Conservation (phyloP, 192 early-diverging fungal genomes). For the Obelidium mucronatum region DNA sequence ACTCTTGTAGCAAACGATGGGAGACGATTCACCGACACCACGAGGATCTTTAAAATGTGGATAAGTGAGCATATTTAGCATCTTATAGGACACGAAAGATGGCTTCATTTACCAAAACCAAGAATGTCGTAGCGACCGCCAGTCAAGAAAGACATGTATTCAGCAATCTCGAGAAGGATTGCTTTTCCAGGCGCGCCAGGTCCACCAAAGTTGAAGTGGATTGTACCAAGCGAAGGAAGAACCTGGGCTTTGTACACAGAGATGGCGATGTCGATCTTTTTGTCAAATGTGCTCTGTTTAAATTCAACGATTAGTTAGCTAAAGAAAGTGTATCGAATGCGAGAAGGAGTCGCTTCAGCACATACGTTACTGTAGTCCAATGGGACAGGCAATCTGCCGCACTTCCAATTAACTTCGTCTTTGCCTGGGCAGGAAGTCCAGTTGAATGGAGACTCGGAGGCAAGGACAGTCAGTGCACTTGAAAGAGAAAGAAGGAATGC, state of each 20-base stretch:
- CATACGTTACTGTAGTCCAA: too few relatives aligned
- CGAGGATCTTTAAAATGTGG: constrained; percentile 55
- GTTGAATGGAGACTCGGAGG: too few relatives aligned
- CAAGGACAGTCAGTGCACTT: too few relatives aligned
- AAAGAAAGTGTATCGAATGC: too few relatives aligned
- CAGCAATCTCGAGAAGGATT: not conserved
- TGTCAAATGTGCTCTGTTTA: too few relatives aligned
- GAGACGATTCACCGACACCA: constrained; percentile 41
- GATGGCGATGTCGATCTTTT: not conserved
- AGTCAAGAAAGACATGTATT: not conserved
- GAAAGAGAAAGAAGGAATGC: too few relatives aligned
- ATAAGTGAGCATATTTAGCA: constrained; percentile 38
- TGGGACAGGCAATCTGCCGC: too few relatives aligned
- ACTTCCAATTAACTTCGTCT: too few relatives aligned
- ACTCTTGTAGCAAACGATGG: constrained; percentile 36
- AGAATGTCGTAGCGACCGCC: not conserved
- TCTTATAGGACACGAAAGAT: not conserved
- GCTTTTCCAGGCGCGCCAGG: constrained; percentile 9
- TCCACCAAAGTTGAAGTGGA: constrained; percentile 17
- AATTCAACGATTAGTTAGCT: too few relatives aligned
- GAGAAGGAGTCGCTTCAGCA: too few relatives aligned
- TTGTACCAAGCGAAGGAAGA: not conserved
- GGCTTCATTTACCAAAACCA: not conserved
- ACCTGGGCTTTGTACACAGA: not conserved
- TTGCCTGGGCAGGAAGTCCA: too few relatives aligned